Percentiles rank a stretch among this genome's conserved stretches.
These are phyloP conservation scores for Inga laurina DNA, from an alignment of 306 rosid species.

Conservation along the genomic window DNA sequence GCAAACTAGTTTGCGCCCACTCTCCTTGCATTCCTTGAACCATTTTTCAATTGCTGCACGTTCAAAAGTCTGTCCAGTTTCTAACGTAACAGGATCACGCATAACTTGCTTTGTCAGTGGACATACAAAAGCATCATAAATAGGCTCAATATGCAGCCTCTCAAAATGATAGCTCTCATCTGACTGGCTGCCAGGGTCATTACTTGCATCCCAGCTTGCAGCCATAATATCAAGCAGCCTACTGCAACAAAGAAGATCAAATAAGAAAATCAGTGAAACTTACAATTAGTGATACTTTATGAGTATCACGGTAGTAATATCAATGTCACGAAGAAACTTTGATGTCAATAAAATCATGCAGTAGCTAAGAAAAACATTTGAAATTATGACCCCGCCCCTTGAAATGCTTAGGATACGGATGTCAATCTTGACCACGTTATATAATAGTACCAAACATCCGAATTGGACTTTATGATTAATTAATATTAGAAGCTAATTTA, in stretches of 20 bases:
- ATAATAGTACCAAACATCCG: not conserved
- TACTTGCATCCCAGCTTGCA: conserved; percentile 82
- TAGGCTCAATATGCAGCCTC: conserved; percentile 82
- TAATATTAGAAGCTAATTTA: not conserved
- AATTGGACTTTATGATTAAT: not conserved
- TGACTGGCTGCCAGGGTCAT: conserved; percentile 81
- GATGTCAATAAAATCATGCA: not conserved
- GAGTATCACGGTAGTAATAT: not conserved
- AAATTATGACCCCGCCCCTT: not conserved
- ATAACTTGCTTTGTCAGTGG: conserved; percentile 92
- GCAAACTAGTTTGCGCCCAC: conserved; percentile 76
- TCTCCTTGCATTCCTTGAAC: conserved; percentile 93
- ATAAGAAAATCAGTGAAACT: not conserved
- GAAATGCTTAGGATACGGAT: not conserved
- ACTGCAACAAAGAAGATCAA: conserved; percentile 35
- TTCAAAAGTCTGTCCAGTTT: conserved; percentile 91
- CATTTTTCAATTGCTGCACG: conserved; percentile 93
- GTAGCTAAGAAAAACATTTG: not conserved
- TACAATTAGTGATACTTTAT: not conserved
- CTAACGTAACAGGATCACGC: conserved; percentile 89
- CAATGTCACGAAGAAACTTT: not conserved
- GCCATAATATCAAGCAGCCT: conserved; percentile 62
- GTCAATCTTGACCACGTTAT: not conserved
- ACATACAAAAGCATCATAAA: conserved; percentile 88
- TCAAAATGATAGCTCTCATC: conserved; percentile 80